Evolutionary conservation across 2,329 filamentous ascomycete species (phyloP).

Genomic region (Sclerotinia trifoliorum): DNA sequence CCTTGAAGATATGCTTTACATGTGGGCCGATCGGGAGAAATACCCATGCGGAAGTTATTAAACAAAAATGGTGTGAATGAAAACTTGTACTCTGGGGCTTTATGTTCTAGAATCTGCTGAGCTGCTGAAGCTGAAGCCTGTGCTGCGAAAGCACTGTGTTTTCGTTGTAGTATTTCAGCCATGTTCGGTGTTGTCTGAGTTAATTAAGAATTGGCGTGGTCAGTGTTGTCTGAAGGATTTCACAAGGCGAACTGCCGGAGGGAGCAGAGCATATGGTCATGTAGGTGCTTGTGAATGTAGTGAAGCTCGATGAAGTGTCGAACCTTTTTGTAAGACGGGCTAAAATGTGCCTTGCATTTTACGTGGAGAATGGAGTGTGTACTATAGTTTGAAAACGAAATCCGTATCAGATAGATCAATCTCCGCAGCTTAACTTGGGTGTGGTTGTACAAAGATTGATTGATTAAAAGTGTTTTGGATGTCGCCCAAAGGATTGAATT

Average conservation of each 20-base stretch:
- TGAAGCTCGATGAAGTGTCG: slow-evolving; percentile 1
- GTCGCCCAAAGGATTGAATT: background rate
- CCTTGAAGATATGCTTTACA: slow-evolving; percentile 85
- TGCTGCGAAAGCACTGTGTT: slow-evolving; percentile 20
- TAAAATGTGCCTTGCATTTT: background rate
- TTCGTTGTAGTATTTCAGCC: slow-evolving; percentile 19
- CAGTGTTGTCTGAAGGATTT: background rate
- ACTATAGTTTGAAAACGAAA: background rate
- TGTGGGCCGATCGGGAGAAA: slow-evolving; percentile 73
- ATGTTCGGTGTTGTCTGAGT: background rate
- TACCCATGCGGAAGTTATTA: slow-evolving; percentile 78
- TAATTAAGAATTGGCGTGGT: background rate
- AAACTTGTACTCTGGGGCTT: slow-evolving; percentile 64
- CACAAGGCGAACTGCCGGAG: slow-evolving; percentile 9
- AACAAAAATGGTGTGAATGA: slow-evolving; percentile 84
- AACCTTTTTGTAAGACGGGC: background rate
- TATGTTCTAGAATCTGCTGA: slow-evolving; percentile 56
- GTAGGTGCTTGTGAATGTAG: slow-evolving; percentile 2
- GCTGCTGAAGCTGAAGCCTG: slow-evolving; percentile 23
- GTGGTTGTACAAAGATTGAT: background rate
- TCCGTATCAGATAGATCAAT: background rate
- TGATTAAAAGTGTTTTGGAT: background rate
- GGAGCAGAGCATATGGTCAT: background rate
- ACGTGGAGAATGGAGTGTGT: background rate
- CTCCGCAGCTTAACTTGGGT: background rate